Evolutionary conservation across 1,284 basidiomycete species (phyloP).

Genomic region (Malassezia psittaci): DNA sequence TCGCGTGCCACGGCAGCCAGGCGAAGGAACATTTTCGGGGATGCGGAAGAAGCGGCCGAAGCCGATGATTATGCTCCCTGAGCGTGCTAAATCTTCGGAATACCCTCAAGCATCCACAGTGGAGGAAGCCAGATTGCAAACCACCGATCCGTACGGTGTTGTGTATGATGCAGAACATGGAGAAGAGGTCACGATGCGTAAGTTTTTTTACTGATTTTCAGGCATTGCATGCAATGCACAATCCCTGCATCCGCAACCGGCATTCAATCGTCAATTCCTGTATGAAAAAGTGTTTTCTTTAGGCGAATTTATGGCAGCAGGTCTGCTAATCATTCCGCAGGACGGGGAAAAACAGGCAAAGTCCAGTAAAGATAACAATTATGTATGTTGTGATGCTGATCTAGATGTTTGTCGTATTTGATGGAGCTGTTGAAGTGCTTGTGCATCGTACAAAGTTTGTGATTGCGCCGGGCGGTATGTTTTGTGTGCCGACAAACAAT

Average conservation of each 20-base stretch:
- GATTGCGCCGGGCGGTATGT: constrained; percentile 71
- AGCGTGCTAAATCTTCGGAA: constrained; percentile 29
- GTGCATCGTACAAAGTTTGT: constrained; percentile 69
- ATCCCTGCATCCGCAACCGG: constrained; percentile 56
- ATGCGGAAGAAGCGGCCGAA: constrained; percentile 18
- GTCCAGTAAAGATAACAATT: constrained; percentile 83
- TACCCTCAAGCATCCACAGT: constrained; percentile 22
- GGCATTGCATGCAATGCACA: constrained; percentile 63
- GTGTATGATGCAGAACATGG: constrained; percentile 62
- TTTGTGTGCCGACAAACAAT: constrained; percentile 85
- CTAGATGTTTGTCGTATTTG: constrained; percentile 34
- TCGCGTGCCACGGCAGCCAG: constrained; percentile 61
- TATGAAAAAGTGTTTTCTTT: constrained; percentile 96
- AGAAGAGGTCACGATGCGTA: constrained; percentile 61
- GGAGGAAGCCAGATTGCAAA: constrained; percentile 71
- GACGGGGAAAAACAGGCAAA: constrained; percentile 73
- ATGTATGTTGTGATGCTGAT: constrained; percentile 57
- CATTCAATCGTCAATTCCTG: constrained; percentile 58
- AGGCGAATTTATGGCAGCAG: constrained; percentile 78
- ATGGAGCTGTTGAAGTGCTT: constrained; percentile 71
- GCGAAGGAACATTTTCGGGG: constrained; percentile 47
- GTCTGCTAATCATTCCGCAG: constrained; percentile 70
- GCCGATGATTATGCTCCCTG: constrained; percentile 48
- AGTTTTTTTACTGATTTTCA: constrained; percentile 52
- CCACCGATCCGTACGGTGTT: constrained; percentile 60